phyloP scores from a whole-genome alignment of 306 rosid genomes.

The Abrus precatorius region DNA sequence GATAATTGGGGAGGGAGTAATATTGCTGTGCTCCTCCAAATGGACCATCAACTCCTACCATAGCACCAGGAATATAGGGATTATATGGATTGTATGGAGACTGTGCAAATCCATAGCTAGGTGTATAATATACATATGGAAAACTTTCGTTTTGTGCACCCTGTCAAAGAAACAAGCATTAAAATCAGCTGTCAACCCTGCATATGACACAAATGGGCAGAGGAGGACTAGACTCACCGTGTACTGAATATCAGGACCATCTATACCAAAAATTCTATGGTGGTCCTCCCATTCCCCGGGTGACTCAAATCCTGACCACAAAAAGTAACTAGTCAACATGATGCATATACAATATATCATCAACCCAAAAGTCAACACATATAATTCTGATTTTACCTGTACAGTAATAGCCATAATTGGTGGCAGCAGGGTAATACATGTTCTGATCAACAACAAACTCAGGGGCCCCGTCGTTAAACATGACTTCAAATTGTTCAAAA shows the following conservation, averaged over 20 bases:
- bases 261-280: conserved; percentile 82
- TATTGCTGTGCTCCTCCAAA: conserved; percentile 80
- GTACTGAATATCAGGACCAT: conserved; percentile 87
- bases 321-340: conserved; percentile 15
- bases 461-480: conserved; percentile 89
- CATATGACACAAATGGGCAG: not conserved
- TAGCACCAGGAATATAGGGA: conserved; percentile 96
- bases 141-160: conserved; percentile 85
- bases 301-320: conserved; percentile 81
- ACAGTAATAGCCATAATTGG: conserved; percentile 90
- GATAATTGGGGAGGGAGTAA: conserved; percentile 72
- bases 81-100: conserved; percentile 96
- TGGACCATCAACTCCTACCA: conserved; percentile 85
- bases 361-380: conserved; percentile 9
- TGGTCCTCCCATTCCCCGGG: conserved; percentile 98
- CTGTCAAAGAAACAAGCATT: conserved; percentile 56
- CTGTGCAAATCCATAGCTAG: conserved; percentile 96
- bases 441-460: conserved; percentile 91
- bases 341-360: conserved; percentile 37
- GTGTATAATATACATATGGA: conserved; percentile 83
- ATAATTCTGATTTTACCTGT: conserved; percentile 63
- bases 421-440: conserved; percentile 82
- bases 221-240: conserved; percentile 60
- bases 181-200: conserved; percentile 34
- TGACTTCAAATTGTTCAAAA: conserved; percentile 67